A percentile compares a stretch with the other conserved stretches of the same genome.
Evolutionary conservation across 495 filamentous ascomycete species (phyloP).

Genomic region (Halenospora varia): DNA sequence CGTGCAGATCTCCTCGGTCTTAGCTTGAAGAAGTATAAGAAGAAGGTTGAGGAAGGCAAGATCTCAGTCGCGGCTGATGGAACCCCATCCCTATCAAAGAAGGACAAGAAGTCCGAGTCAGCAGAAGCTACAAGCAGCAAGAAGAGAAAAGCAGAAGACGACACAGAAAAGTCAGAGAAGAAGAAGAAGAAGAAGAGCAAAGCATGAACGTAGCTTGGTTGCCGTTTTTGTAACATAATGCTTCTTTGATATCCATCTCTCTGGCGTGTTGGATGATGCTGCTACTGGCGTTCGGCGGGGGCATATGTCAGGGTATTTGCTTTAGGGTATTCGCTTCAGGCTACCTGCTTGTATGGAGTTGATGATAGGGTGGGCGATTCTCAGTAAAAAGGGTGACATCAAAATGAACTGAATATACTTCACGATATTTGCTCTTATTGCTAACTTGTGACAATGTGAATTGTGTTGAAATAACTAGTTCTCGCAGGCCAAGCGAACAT

Average conservation of each 20-base stretch:
- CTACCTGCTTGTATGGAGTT: not conserved
- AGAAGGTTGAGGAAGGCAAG: slow-evolving; percentile 66
- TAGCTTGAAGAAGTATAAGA: slow-evolving; percentile 64
- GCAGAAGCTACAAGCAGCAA: slow-evolving; percentile 21
- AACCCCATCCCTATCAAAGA: slow-evolving; percentile 60
- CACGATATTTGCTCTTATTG: no score
- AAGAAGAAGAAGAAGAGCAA: slow-evolving; percentile 42
- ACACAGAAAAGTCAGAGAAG: slow-evolving; percentile 43
- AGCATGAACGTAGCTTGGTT: slow-evolving; percentile 17
- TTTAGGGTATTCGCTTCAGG: no score
- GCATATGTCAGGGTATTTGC: not conserved
- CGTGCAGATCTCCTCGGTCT: slow-evolving; percentile 59
- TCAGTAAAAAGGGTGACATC: not conserved
- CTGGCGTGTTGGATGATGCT: slow-evolving; percentile 7
- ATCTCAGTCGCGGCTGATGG: slow-evolving; percentile 56
- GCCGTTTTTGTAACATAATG: slow-evolving; percentile 29
- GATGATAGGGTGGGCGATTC: not conserved
- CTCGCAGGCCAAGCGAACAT: no score
- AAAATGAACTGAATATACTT: no score
- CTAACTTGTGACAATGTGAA: no score
- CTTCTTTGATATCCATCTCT: not conserved
- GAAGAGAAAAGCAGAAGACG: slow-evolving; percentile 40
- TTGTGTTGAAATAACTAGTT: no score
- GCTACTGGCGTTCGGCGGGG: not conserved
- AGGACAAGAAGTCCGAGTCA: slow-evolving; percentile 57